Conservation (phyloP, 768 basidiomycete genomes). For the Amanita inopinata region DNA sequence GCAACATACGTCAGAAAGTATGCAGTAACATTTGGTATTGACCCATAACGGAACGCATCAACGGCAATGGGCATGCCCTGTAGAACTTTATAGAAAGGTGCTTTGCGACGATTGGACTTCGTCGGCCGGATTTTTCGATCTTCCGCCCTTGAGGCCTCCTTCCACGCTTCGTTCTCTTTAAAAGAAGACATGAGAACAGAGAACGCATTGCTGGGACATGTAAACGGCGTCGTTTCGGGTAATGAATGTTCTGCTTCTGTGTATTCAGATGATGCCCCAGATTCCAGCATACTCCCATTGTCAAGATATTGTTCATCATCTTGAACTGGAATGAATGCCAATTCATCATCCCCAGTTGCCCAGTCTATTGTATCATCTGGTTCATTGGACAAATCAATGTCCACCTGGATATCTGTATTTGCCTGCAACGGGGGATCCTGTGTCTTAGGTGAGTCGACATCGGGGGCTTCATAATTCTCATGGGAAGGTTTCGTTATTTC, state of each 20-base stretch:
- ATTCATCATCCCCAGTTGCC: slow-evolving; percentile 66
- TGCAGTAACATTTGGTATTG: slow-evolving; percentile 79
- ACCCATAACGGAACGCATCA: slow-evolving; percentile 92
- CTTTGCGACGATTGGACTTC: slow-evolving; percentile 51
- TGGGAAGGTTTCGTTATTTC: background rate
- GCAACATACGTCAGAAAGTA: slow-evolving; percentile 77
- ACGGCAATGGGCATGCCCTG: slow-evolving; percentile 98
- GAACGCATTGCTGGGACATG: slow-evolving; percentile 36
- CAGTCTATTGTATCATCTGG: slow-evolving; percentile 40
- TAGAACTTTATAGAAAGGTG: slow-evolving; percentile 93
- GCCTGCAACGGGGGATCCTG: too few relatives aligned
- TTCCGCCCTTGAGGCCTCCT: slow-evolving; percentile 55
- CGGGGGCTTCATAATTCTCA: background rate
- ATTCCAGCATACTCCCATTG: slow-evolving; percentile 7
- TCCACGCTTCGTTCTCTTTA: slow-evolving; percentile 79
- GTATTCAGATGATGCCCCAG: too few relatives aligned
- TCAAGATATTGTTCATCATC: slow-evolving; percentile 17
- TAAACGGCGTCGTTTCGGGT: background rate
- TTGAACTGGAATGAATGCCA: slow-evolving; percentile 11
- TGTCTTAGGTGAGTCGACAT: background rate
- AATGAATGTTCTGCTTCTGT: background rate
- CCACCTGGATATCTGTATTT: too few relatives aligned
- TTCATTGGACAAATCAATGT: slow-evolving; percentile 22
- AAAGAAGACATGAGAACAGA: slow-evolving; percentile 84
- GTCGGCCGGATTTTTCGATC: slow-evolving; percentile 34